phyloP scores from a whole-genome alignment of 164 flowering plant genomes.

The Buxus sempervirens region DNA sequence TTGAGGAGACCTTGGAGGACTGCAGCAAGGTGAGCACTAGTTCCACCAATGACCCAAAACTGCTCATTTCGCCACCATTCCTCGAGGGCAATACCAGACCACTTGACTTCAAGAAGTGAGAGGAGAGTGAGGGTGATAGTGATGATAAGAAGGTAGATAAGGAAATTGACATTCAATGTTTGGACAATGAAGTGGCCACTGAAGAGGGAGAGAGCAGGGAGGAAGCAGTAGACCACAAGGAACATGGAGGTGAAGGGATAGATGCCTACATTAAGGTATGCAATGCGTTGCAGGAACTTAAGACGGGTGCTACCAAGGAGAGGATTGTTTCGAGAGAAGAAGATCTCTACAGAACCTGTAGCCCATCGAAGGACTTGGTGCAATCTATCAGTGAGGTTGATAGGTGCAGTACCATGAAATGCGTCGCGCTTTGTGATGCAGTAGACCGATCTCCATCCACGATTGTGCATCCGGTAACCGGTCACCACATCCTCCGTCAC shows the following conservation, averaged over 20 bases:
- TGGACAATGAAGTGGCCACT: slow-evolving; percentile 73
- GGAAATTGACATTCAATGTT: slow-evolving; percentile 49
- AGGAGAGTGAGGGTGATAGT: slow-evolving; percentile 47
- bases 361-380: slow-evolving; percentile 90
- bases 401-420: slow-evolving; percentile 75
- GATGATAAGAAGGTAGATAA: slow-evolving; percentile 57
- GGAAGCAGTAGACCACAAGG: slow-evolving; percentile 72
- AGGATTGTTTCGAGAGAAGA: slow-evolving; percentile 74
- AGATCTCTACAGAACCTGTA: slow-evolving; percentile 80
- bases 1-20: slow-evolving; percentile 74
- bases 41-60: slow-evolving; percentile 75
- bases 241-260: slow-evolving; percentile 88
- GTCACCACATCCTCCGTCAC: slow-evolving; percentile 81
- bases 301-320: slow-evolving; percentile 54
- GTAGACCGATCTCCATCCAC: slow-evolving; percentile 79
- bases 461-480: slow-evolving; percentile 79
- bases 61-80: slow-evolving; percentile 88
- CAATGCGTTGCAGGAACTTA: slow-evolving; percentile 64
- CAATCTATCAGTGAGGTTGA: slow-evolving; percentile 69
- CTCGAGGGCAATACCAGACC: slow-evolving; percentile 69
- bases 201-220: slow-evolving; percentile 73
- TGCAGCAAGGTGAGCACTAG: slow-evolving; percentile 73
- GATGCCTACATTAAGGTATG: slow-evolving; percentile 70
- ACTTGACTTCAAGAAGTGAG: slow-evolving; percentile 65
- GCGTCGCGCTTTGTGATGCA: slow-evolving; percentile 80